These are phyloP conservation scores for Pythium phragmiticola DNA, from an alignment of 352 stramenopile species.

Conservation along the genomic window DNA sequence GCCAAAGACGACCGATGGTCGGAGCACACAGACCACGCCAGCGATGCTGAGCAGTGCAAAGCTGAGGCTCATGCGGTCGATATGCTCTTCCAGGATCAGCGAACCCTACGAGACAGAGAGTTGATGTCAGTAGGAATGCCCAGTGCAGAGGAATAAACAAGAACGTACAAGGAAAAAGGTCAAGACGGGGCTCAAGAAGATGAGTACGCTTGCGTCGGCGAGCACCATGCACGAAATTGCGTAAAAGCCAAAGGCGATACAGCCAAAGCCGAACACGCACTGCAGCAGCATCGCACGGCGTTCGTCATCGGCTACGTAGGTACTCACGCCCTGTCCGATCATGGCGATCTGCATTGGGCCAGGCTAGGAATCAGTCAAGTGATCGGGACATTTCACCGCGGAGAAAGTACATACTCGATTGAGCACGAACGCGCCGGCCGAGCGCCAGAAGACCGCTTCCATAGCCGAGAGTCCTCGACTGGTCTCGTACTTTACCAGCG, in stretches of 20 bases:
- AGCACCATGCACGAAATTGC: slow-evolving; percentile 74
- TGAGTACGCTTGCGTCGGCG: slow-evolving; percentile 61
- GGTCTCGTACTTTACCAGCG: slow-evolving; percentile 56
- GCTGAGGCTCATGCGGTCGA: slow-evolving; percentile 34
- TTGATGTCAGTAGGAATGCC: not conserved
- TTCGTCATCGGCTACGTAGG: slow-evolving; percentile 26
- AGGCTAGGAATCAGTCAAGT: not conserved
- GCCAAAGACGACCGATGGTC: slow-evolving; percentile 42
- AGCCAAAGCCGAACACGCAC: slow-evolving; percentile 49
- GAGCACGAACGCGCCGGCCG: slow-evolving; percentile 40
- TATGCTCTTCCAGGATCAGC: slow-evolving; percentile 27
- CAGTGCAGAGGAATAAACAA: not conserved
- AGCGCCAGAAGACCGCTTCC: slow-evolving; percentile 63
- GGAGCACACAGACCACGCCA: slow-evolving; percentile 44
- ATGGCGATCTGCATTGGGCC: slow-evolving; percentile 28
- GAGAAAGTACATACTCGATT: slow-evolving; percentile 33
- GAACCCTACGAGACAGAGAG: slow-evolving; percentile 19
- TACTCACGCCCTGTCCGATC: slow-evolving; percentile 23
- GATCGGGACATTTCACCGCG: not conserved
- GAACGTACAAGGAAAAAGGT: slow-evolving; percentile 61
- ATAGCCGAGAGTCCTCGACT: slow-evolving; percentile 40
- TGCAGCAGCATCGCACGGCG: slow-evolving; percentile 37
- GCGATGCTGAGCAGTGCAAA: slow-evolving; percentile 34
- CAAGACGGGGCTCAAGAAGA: slow-evolving; percentile 62
- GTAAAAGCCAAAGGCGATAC: slow-evolving; percentile 65